Base-by-base conservation (phyloP, 2,329 filamentous ascomycete species). In the Aulographum hederae region DNA sequence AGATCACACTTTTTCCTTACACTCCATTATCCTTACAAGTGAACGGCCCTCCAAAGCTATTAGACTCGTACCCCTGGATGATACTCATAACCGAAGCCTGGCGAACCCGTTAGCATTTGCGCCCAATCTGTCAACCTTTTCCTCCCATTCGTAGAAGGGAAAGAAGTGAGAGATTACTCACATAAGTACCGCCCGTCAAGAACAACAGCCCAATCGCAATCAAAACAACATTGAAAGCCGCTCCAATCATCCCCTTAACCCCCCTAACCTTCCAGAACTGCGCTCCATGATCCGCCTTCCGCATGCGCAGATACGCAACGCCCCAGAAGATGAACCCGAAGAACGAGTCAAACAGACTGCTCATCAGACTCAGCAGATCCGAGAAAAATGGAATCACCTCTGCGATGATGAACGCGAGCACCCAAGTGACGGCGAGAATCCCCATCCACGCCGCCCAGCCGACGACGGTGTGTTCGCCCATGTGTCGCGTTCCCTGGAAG, bases 281-380 rank as follows among this genome's bases (percentile, higher is more conserved):
- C 2, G 63, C 47, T 5, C 65, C 61, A 21, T 69, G 63, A 39
- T 80, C 75, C 2, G 67, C 75, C 14, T 57, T 58, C 30, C 78
- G 65, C 77, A 86, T 80, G 34, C 77, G 68, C 46, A 84, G 67
- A 47, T 81, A 86, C 1, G 78, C 79, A 2, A 81, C 67, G 10
- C 77, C 79, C 79, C 79, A 94, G 61, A 93, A 94, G 47, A 93
- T 92, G 61, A 93, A 94, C 16, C 85, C 85, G 45, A 86, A 86
- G 64, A 84, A 86, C 33, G 78, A 86, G 55, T 93, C 82, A 47
- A 93, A 93, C 2, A 93, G 67, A 3, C 81, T 81, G n/a, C 73
- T 78, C 75, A 84, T 79, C 38, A 82, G 61, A 4, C 73, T 73
- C n/a, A 67, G 53, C 40, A 67, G 59, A 37, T 82, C 82, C 6